Conservation (phyloP, 169 alveolate species). For the Eimeria necatrix region DNA sequence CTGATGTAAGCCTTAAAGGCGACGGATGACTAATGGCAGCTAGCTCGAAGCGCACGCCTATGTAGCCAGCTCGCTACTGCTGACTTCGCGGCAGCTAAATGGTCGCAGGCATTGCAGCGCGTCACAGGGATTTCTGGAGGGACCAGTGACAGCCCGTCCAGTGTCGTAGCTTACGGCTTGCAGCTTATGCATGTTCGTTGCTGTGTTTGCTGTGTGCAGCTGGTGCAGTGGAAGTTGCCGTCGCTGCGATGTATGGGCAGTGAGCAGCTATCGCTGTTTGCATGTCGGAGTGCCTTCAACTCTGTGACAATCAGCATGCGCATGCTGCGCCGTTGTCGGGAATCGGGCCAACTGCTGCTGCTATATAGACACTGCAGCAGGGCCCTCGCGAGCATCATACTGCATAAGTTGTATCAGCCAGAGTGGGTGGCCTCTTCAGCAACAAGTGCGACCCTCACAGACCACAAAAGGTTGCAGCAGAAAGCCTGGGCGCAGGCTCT, state of each 20-base stretch:
- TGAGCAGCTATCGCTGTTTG: constrained; percentile 68
- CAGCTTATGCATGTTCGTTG: neutral
- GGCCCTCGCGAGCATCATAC: constrained; percentile 38
- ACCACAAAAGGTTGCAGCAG: neutral
- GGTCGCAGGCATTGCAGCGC: too few relatives aligned
- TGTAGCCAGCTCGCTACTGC: too few relatives aligned
- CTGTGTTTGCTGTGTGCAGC: constrained; percentile 10
- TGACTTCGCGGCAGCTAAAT: too few relatives aligned
- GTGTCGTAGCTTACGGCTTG: neutral
- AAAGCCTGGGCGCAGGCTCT: constrained; percentile 58
- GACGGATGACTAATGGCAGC: too few relatives aligned
- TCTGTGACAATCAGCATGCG: constrained; percentile 64
- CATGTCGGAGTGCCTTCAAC: constrained; percentile 59
- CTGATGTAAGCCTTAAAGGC: constrained; percentile 34
- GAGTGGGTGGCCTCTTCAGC: neutral
- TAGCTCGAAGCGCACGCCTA: too few relatives aligned
- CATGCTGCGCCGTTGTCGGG: constrained; percentile 60
- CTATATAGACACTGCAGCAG: constrained; percentile 74
- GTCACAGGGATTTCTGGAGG: too few relatives aligned
- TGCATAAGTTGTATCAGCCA: constrained; percentile 25
- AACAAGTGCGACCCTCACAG: neutral
- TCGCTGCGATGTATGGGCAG: constrained; percentile 76
- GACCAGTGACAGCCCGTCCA: neutral
- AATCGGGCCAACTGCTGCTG: constrained; percentile 55
- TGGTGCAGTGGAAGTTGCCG: constrained; percentile 74